These are phyloP conservation scores for Kwoniella sp. DNA, from an alignment of 768 basidiomycete genomes.

Conservation along the genomic window DNA sequence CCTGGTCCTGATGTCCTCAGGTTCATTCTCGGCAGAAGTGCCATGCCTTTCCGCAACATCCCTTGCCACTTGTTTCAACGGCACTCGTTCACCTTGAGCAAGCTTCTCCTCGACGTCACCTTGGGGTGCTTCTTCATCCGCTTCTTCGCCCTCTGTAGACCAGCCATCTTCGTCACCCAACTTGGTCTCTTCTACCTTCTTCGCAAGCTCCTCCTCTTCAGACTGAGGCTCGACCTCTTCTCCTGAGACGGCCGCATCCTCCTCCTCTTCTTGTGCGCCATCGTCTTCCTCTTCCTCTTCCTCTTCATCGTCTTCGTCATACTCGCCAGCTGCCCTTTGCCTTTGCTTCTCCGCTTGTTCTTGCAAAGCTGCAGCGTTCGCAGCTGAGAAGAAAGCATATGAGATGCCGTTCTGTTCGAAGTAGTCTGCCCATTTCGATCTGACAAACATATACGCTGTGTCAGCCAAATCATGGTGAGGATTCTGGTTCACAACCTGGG, in stretches of 20 bases:
- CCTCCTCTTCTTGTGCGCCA: slow-evolving; percentile 48
- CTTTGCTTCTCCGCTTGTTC: slow-evolving; percentile 62
- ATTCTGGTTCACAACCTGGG: neutral
- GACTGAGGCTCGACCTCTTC: slow-evolving; percentile 2
- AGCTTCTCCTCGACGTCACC: slow-evolving; percentile 50
- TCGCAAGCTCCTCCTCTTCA: slow-evolving; percentile 57
- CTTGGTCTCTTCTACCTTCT: slow-evolving; percentile 49
- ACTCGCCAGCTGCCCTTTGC: slow-evolving; percentile 57
- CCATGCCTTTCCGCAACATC: slow-evolving; percentile 44
- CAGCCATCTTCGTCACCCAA: slow-evolving; percentile 46
- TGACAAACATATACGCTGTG: slow-evolving; percentile 49
- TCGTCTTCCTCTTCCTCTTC: slow-evolving; percentile 46
- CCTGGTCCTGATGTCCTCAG: slow-evolving; percentile 61
- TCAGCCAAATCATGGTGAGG: neutral
- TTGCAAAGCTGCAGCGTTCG: slow-evolving; percentile 80
- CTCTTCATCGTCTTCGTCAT: slow-evolving; percentile 59
- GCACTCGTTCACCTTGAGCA: slow-evolving; percentile 45
- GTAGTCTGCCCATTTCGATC: slow-evolving; percentile 82
- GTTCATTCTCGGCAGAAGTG: slow-evolving; percentile 31
- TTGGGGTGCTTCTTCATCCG: slow-evolving; percentile 36
- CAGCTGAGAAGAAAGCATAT: slow-evolving; percentile 95
- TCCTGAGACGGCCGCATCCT: slow-evolving; percentile 22
- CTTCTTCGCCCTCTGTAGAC: slow-evolving; percentile 46
- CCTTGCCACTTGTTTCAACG: slow-evolving; percentile 52
- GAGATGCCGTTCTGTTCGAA: slow-evolving; percentile 51